Conservation (phyloP, 768 basidiomycete genomes). For the Suillus americanus region DNA sequence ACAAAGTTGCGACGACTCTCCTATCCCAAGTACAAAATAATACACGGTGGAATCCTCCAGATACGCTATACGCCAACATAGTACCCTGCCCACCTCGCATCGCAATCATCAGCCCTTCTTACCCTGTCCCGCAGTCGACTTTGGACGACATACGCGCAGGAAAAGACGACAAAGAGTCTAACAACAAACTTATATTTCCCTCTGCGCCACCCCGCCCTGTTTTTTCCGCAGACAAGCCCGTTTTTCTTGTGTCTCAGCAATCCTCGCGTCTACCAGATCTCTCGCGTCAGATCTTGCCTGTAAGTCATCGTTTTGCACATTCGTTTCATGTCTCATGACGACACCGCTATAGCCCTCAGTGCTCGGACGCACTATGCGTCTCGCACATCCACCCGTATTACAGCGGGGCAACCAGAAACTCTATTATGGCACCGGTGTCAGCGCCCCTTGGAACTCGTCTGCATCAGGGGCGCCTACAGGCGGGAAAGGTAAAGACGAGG, state of each 20-base stretch:
- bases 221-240: conserved; percentile 50
- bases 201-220: conserved; percentile 37
- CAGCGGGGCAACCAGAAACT: conserved; percentile 44
- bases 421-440: conserved; percentile 38
- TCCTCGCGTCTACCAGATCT: conserved; percentile 65
- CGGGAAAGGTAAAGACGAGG: conserved; percentile 27
- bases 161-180: conserved; percentile 55
- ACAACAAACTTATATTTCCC: conserved; percentile 36
- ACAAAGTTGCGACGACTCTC: conserved; percentile 75
- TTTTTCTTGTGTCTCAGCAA: conserved; percentile 65
- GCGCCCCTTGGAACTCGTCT: conserved; percentile 47
- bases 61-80: conserved; percentile 61
- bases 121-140: conserved; percentile 45
- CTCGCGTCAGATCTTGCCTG: conserved; percentile 65
- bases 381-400: conserved; percentile 66
- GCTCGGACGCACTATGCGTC: conserved; percentile 56
- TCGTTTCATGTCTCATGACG: not conserved
- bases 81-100: conserved; percentile 63
- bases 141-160: conserved; percentile 35
- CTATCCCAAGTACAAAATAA: conserved; percentile 54
- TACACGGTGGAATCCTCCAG: conserved; percentile 67
- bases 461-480: conserved; percentile 15
- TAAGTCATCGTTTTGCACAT: conserved; percentile 34
- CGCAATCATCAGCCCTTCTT: conserved; percentile 63
- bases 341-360: conserved; percentile 46